phyloP scores from a whole-genome alignment of 768 basidiomycete genomes.

The Tricholoma bakamatsutake region DNA sequence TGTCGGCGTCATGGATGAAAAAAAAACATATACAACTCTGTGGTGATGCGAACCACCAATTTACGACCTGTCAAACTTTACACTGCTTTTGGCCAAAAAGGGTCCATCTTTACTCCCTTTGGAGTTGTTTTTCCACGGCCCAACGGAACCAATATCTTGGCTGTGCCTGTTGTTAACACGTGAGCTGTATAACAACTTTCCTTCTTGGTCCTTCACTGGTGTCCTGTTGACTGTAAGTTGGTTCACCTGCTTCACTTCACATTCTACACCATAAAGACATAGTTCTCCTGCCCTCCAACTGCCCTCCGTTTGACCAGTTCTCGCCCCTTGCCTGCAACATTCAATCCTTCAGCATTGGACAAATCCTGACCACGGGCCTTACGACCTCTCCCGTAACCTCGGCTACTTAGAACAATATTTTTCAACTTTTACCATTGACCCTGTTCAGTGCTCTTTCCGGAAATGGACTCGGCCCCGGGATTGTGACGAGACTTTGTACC shows the following conservation, averaged over 20 bases:
- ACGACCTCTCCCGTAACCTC: too few species aligned
- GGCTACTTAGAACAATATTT: too few species aligned
- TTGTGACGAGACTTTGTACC: background rate
- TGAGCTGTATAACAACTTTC: slow-evolving; percentile 8
- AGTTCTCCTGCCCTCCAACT: too few species aligned
- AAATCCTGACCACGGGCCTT: too few species aligned
- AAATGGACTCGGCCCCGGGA: background rate
- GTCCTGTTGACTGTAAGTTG: too few species aligned
- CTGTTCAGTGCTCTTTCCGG: background rate
- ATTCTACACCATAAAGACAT: too few species aligned
- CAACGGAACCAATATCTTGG: slow-evolving; percentile 21
- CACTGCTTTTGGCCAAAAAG: slow-evolving; percentile 15
- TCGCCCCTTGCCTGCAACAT: too few species aligned
- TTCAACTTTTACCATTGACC: too few species aligned
- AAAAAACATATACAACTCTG: slow-evolving; percentile 13
- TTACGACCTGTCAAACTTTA: slow-evolving; percentile 15
- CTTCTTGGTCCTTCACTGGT: background rate
- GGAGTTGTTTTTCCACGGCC: slow-evolving; percentile 19
- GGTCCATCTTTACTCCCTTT: slow-evolving; percentile 8
- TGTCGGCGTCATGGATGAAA: slow-evolving; percentile 15
- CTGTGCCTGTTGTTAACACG: slow-evolving; percentile 28
- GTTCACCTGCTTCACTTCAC: too few species aligned
- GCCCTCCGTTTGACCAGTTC: too few species aligned
- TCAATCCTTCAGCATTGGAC: too few species aligned
- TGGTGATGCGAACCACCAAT: slow-evolving; percentile 3